Percentiles rank a stretch among this genome's conserved stretches.
These are phyloP conservation scores for Naganishia sp. DNA, from an alignment of 1,284 basidiomycete species.

Conservation along the genomic window DNA sequence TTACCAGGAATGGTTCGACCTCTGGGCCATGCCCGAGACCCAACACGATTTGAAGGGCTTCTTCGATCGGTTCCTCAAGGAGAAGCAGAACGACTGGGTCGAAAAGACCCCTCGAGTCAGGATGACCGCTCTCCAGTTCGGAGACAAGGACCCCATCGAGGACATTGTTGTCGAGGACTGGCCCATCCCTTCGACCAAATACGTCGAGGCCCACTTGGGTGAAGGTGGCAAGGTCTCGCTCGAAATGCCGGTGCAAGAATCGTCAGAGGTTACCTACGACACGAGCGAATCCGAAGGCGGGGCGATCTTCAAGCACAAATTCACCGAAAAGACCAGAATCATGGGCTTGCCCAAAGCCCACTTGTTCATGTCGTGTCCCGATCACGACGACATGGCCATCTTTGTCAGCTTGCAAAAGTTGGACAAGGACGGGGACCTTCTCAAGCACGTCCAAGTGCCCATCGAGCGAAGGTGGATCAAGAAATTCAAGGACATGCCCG, in stretches of 20 bases:
- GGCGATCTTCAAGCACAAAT: slow-evolving; percentile 35
- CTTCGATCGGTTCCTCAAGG: slow-evolving; percentile 40
- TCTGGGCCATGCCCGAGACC: slow-evolving; percentile 34
- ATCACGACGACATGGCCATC: slow-evolving; percentile 41
- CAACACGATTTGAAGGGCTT: slow-evolving; percentile 38
- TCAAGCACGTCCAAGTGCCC: slow-evolving; percentile 35
- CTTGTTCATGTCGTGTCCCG: slow-evolving; percentile 38
- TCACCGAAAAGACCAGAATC: slow-evolving; percentile 36
- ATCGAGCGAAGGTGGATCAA: slow-evolving; percentile 22
- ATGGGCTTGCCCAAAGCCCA: slow-evolving; percentile 39
- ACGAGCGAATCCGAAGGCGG: slow-evolving; percentile 24
- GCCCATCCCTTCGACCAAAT: slow-evolving; percentile 20
- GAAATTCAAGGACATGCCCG: slow-evolving; percentile 28
- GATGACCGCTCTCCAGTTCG: slow-evolving; percentile 23
- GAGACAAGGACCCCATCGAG: slow-evolving; percentile 27
- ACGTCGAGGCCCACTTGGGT: slow-evolving; percentile 12
- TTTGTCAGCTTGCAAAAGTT: slow-evolving; percentile 41
- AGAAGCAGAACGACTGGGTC: slow-evolving; percentile 39
- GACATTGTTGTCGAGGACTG: slow-evolving; percentile 28
- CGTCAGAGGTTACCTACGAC: slow-evolving; percentile 17
- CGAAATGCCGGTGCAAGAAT: slow-evolving; percentile 15
- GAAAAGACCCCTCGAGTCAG: slow-evolving; percentile 36
- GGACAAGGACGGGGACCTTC: slow-evolving; percentile 36
- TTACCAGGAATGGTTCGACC: slow-evolving; percentile 27
- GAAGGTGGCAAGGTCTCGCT: slow-evolving; percentile 19